Evolutionary conservation across 176 grass and related monocot species (phyloP), one percentile per base, ranked within the genome.

Genomic region (Neostapfia colusana): DNA sequence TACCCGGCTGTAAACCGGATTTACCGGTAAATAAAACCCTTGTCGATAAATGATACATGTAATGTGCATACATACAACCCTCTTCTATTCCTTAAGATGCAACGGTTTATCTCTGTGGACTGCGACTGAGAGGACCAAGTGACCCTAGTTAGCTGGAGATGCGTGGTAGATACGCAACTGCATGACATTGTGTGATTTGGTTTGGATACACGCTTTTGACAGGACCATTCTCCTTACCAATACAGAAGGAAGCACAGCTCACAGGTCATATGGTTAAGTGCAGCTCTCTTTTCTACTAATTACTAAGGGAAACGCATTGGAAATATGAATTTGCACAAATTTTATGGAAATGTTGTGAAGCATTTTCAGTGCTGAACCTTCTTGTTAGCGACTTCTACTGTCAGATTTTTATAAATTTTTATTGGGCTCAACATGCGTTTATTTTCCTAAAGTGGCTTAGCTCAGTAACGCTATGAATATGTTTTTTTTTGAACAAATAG

Each of bases 131-230:
- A n/a, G n/a, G 15, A 26, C 21, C 60, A 50, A 63, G 48, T 87
- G 79, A 69, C 57, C 12, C 18, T 6, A 59, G 44, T 69, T 38
- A 44, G 44, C 34, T 74, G 71, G 53, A 61, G n/a, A n/a, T n/a
- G n/a, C n/a, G 44, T 34, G 67, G 48, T 61, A 65, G 86, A 72
- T 49, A 23, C 18, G 46, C 51, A 8, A 54, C 51, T 54, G 51
- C 63, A 82, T 82, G 85, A 40, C 73, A 72, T 38, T 70, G 36
- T 81, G 77, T 61, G 28, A 69, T 65, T 78, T 87, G 61, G 74
- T 65, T 83, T 79, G 80, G 68, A 68, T 69, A 27, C 61, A 54
- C 68, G 74, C 42, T 54, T 73, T 83, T 73, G 74, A 73, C 74
- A 60, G 85, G 85, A 83, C 72, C 24, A 65, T 53, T 25, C 63